Percentiles rank a stretch among this genome's conserved stretches.
Conservation (phyloP, 192 early-diverging fungal species). For the Coemansia sp. region DNA sequence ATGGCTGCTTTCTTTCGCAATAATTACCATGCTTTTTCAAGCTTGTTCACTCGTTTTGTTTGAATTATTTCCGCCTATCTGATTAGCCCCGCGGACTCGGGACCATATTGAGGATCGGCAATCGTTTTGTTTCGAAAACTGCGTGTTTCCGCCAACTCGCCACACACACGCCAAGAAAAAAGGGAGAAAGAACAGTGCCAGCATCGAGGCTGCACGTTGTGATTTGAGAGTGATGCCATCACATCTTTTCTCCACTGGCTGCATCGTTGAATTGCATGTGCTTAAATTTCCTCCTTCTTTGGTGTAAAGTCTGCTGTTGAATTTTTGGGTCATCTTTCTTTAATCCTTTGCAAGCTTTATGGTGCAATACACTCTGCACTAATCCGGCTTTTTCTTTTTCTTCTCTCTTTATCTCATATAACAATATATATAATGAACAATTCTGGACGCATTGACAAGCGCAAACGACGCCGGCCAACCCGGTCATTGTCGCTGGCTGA, state of each 20-base stretch:
- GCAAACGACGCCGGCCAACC: conserved; percentile 37
- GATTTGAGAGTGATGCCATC: conserved; percentile 11
- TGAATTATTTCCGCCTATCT: background rate
- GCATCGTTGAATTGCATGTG: no score
- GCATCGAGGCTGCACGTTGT: background rate
- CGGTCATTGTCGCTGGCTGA: conserved; percentile 26
- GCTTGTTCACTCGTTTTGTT: background rate
- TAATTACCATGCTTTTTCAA: no score
- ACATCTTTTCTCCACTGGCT: conserved; percentile 1
- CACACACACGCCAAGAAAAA: conserved; percentile 3
- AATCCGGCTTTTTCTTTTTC: background rate
- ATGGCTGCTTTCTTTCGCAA: no score
- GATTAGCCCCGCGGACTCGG: background rate
- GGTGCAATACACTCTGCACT: background rate
- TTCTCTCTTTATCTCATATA: background rate
- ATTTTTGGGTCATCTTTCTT: no score
- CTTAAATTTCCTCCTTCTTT: no score
- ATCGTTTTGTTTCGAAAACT: background rate
- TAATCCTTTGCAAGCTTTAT: no score
- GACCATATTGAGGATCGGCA: background rate
- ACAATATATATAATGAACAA: background rate
- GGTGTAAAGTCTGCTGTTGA: no score
- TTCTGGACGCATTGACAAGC: conserved; percentile 38
- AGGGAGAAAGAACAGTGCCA: background rate
- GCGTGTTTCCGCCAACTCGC: background rate